Base-by-base conservation (phyloP, 192 early-diverging fungal species). In the Polychytrium aggregatum region DNA sequence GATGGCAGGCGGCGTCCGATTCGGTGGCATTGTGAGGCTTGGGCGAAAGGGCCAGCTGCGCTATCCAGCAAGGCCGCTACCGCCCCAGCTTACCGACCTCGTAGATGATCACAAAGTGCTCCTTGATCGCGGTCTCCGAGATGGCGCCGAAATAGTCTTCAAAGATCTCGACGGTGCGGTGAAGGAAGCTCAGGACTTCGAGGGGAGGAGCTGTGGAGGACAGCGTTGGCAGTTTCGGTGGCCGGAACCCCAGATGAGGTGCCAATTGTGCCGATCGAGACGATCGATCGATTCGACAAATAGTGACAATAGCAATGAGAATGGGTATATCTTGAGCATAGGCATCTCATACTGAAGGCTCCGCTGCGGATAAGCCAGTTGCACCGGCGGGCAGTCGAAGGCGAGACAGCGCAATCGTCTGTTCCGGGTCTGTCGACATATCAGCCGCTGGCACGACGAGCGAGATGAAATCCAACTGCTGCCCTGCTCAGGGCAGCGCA, bases 101-200 rank as follows among this genome's bases (percentile, higher is more conserved):
- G 50, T 91, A 89, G 6, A 94, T 83, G 11, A 83, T 86, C 24
- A 83, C 80, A 81, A 92, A 93, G 67, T 94, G 87, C 46, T 97
- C 91, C 64, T 86, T 87, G 18, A 97, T 76, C 22, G 79, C 79
- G 17, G 69, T 54, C 55, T 95, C 92, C 9, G 84, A 82, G 17
- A 97, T 59, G 28, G 76, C 65, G 16, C 84, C 83, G 46, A 93
- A 80, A 55, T 97, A 97, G 49, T 91, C 88, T 0, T 70, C 52
- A 13, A 94, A 52, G 47, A 90, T 74, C 46, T 87, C 83, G 17
- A 79, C 70, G 25, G 90, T 76, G 29, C 84, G 70, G 41, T 90
- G 84, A 21, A 91, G 66, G 53, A 97, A 84, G 57, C 88, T 84
- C 44, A 97, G 71, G 2, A 97, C 82, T 49, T 80, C 67, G 48